Conservation (phyloP, 257 asterid species). For the Salvia splendens region DNA sequence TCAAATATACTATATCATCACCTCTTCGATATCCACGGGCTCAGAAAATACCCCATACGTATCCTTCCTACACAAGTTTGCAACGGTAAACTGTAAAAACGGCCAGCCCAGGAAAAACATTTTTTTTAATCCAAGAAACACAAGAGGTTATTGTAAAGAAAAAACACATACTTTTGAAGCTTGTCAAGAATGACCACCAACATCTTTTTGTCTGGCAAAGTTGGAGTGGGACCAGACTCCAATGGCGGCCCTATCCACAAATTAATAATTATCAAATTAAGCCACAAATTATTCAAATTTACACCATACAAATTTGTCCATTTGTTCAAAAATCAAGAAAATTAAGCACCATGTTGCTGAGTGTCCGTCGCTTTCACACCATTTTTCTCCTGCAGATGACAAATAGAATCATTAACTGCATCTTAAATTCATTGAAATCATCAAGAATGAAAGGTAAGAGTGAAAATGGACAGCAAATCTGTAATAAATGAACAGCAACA, state of each 20-base stretch:
- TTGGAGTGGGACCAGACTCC: conserved; percentile 86
- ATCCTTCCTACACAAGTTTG: conserved; percentile 77
- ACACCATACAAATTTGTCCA: background rate
- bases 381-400: conserved; percentile 65
- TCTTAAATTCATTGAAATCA: conserved; percentile 26
- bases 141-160: conserved; percentile 30
- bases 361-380: conserved; percentile 68
- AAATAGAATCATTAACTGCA: conserved; percentile 35
- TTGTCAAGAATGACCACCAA: conserved; percentile 94
- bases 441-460: conserved; percentile 27
- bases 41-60: conserved; percentile 89
- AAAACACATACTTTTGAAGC: conserved; percentile 84
- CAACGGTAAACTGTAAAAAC: conserved; percentile 11
- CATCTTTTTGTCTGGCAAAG: conserved; percentile 98
- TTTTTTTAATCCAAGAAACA: conserved; percentile 16
- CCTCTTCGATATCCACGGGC: conserved; percentile 93
- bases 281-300: conserved; percentile 32
- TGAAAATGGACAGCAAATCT: conserved; percentile 31
- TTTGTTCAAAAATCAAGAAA: conserved; percentile 32
- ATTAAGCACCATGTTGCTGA: conserved; percentile 55
- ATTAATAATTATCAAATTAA: conserved; percentile 42
- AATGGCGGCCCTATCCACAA: conserved; percentile 83
- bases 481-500: conserved; percentile 37
- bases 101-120: conserved; percentile 27
- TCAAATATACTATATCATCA: conserved; percentile 29